Evolutionary conservation across 345 rosid genomes (phyloP), one percentile per base, ranked within the genome.

Genomic region (Syzygium jambos): DNA sequence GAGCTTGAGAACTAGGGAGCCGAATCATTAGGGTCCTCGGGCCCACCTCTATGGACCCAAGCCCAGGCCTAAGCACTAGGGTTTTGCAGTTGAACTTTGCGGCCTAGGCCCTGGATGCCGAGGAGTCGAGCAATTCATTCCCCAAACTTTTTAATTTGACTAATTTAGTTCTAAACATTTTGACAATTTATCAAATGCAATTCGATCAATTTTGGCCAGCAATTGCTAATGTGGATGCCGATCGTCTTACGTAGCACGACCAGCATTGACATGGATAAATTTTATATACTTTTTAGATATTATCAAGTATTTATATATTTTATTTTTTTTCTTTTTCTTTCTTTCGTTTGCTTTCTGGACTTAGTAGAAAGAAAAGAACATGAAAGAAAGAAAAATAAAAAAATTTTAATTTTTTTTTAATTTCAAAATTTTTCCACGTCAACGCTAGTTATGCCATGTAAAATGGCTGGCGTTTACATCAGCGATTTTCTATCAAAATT

Each of bases 121-220:
- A 41, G 43, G 43, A 41, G 43, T 41, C 43, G 6, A 41, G 43
- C 2, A 22, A n/a, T 61, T 61, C 8, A 13, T 0, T n/a, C 29
- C 13, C 7, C 5, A 13, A 61, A 61, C 3, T n/a, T n/a, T 2
- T 61, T 5, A 12, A 61, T n/a, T n/a, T 61, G 7, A 3, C 1
- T 2, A 29, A 63, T 63, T 63, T 29, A 63, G 10, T 15, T 1
- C 0, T 63, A 29, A 63, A 63, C 4, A 2, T 63, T 29, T 63
- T 29, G 38, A 63, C 7, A 3, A 14, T 29, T 7, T 29, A 4
- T 5, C 34, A 29, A 7, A 30, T 41, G 6, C 22, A 30, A 30
- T 65, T 4, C 0, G 0, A 2, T 11, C 78, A 30, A 65, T 38
- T 65, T 15, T 4, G 43, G 1, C 29, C 0, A 0, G 11, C 22